Evolutionary conservation across 139 green algal species (phyloP).

Genomic region (Coccomyxa sp.): DNA sequence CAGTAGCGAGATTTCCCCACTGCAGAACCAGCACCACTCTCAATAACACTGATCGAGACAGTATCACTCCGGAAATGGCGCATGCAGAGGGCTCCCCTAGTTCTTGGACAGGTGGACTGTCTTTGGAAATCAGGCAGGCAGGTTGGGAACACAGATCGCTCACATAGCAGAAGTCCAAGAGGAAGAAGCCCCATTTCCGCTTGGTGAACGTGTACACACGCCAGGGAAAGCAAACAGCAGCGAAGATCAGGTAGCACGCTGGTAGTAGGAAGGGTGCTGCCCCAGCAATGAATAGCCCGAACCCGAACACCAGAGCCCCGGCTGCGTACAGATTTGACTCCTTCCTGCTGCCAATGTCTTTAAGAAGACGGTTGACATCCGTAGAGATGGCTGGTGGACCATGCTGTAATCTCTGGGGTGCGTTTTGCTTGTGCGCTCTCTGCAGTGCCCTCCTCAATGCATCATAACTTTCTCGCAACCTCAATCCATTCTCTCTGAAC

Average conservation of each 20-base stretch:
- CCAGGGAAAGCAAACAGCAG: slow-evolving; percentile 31
- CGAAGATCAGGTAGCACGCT: slow-evolving; percentile 40
- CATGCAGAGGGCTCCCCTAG: no score
- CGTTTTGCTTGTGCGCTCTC: background rate
- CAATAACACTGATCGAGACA: background rate
- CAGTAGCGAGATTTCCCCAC: slow-evolving; percentile 30
- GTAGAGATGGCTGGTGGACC: background rate
- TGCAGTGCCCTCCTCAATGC: background rate
- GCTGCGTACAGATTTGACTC: slow-evolving; percentile 3
- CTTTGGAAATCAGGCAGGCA: no score
- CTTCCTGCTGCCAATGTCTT: background rate
- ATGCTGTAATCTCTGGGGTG: background rate
- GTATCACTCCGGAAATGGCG: no score
- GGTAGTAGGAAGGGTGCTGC: slow-evolving; percentile 36
- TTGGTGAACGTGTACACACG: slow-evolving; percentile 26
- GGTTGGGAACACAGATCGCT: background rate
- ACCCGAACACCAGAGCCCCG: slow-evolving; percentile 24
- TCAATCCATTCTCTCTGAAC: background rate
- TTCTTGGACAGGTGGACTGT: no score
- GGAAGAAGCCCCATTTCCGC: slow-evolving; percentile 33
- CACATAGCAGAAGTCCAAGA: slow-evolving; percentile 62
- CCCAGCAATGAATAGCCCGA: slow-evolving; percentile 33
- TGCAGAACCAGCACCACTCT: slow-evolving; percentile 3
- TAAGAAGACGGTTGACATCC: slow-evolving; percentile 1
- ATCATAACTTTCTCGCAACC: background rate